Base-by-base conservation (phyloP, 139 green algal genomes). In the Nannochloris sp. region DNA sequence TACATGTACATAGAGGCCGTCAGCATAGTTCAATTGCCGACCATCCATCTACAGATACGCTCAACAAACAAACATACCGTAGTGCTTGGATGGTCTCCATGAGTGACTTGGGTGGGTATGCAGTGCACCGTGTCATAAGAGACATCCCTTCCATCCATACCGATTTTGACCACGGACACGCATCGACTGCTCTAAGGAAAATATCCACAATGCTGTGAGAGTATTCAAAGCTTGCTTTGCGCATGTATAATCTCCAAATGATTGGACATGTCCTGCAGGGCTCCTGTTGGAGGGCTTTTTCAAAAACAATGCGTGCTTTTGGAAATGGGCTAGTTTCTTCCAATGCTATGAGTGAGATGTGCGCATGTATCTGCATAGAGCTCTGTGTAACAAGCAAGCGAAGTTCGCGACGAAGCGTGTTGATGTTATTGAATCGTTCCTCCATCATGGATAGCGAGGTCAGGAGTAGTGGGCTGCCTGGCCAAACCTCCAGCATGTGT, bases 71-170 rank as follows among this genome's bases (percentile, higher is more conserved):
- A 9, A 53, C 46, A 19, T 88, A 76, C 57, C 69, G 64, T 48
- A 71, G 14, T 19, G 48, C 31, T 21, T 59, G 21, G n/a, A 70
- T n/a, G 27, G 50, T 53, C 24, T 88, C 81, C 21, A 29, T 64
- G 37, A 82, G 58, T 67, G 93, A 86, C 29, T 67, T 70, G 12
- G 65, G 57, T 18, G 62, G 49, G 24, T 25, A 53, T 21, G 16
- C 18, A 53, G 46, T 9, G n/a, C 18, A 54, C 11, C 57, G 65
- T n/a, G 68, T 62, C 40, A 88, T 57, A 48, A 62, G 44, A 27
- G 23, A 31, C 21, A 93, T 71, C 12, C 83, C 85, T 37, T 76
- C 73, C 62, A 92, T 49, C 87, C 87, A 95, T 29, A 95, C 44
- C 4, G 54, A 64, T 74, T 94, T 94, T 44, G 57, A 70, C 62